A percentile compares a stretch with the other conserved stretches of the same genome.
Conservation (phyloP, 495 filamentous ascomycete genomes). For the Trichoderma gamsii region DNA sequence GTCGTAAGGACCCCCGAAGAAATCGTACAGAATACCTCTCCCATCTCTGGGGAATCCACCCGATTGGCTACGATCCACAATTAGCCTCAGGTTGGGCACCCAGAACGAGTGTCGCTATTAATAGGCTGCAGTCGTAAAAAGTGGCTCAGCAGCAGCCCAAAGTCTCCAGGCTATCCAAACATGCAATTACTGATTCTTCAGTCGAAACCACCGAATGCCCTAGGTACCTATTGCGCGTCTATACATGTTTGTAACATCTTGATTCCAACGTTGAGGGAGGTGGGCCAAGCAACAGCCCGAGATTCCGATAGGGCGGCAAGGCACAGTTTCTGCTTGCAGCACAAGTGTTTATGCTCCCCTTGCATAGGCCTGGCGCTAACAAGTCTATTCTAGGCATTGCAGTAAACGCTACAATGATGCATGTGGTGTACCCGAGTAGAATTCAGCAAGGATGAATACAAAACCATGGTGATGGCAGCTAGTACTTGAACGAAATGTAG, state of each 20-base stretch:
- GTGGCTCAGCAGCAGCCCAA: no score
- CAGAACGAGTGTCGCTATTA: no score
- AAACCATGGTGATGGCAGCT: no score
- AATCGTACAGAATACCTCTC: no score
- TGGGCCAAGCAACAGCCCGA: background rate
- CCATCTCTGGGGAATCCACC: background rate
- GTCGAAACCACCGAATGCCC: no score
- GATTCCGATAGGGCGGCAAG: background rate
- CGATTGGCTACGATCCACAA: background rate
- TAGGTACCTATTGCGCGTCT: background rate
- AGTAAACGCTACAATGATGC: background rate
- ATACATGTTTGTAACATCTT: background rate
- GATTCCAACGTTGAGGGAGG: background rate
- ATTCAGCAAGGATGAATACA: no score
- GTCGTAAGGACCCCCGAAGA: no score
- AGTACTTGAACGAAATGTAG: no score
- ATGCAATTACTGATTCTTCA: no score
- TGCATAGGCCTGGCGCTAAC: background rate
- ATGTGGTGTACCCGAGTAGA: no score
- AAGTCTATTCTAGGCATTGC: background rate
- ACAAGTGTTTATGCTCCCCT: slow-evolving; percentile 7
- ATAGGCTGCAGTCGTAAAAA: no score
- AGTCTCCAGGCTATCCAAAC: no score
- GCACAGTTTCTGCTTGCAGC: background rate
- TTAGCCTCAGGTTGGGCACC: background rate